Conservation (phyloP, 345 rosid species). For the Cardamine resedifolia region DNA sequence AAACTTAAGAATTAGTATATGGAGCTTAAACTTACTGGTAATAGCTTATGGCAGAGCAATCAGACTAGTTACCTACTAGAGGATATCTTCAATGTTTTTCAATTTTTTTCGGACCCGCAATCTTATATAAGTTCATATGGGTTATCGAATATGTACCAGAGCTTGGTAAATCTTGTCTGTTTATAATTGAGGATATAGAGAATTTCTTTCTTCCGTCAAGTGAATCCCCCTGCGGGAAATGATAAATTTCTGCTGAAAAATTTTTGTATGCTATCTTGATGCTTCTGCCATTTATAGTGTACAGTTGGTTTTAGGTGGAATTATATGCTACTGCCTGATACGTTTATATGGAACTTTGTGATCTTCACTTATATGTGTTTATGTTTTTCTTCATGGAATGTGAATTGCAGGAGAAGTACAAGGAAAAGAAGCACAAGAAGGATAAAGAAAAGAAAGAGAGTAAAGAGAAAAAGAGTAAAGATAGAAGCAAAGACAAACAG, state of each 20-base stretch:
- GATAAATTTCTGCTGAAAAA: neutral
- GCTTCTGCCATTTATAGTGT: neutral
- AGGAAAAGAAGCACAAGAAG: conserved; percentile 53
- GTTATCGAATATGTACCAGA: neutral
- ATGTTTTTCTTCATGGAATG: neutral
- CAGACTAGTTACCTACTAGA: neutral
- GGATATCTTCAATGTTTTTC: neutral
- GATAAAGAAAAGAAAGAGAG: conserved; percentile 51
- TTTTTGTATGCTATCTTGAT: conserved; percentile 2
- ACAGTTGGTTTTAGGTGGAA: conserved; percentile 4
- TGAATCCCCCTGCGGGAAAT: neutral
- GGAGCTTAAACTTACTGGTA: neutral
- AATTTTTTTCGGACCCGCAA: neutral
- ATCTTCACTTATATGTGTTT: conserved; percentile 1
- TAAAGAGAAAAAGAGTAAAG: conserved; percentile 51
- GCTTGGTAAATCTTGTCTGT: neutral
- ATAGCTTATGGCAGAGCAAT: neutral
- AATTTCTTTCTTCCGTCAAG: neutral
- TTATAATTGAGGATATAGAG: neutral
- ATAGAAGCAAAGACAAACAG: conserved; percentile 51
- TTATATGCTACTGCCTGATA: conserved; percentile 1
- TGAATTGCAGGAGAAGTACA: conserved; percentile 51
- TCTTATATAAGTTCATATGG: neutral
- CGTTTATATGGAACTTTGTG: neutral
- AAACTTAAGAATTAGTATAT: conserved; percentile 8